Evolutionary conservation across 2,329 filamentous ascomycete species (phyloP), one percentile per base, ranked within the genome.

Genomic region (Lasiodiplodia hormozganensis): DNA sequence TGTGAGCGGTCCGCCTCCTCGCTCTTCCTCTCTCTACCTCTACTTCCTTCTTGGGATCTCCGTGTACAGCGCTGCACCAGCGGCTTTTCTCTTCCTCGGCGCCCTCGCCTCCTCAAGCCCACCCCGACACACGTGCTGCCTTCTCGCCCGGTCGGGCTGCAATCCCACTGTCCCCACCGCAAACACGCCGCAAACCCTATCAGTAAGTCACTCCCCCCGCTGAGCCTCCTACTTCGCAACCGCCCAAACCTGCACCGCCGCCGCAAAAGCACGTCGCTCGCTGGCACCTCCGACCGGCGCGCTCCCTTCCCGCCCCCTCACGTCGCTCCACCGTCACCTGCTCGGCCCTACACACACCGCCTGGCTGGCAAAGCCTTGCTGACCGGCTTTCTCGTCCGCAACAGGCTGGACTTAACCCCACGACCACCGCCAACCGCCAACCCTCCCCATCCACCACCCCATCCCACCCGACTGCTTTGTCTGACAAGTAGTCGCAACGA

Each of bases 341-440:
- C 66, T 72, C 71, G 70, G 74, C 76, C 73, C 76, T 78, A 79
- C 77, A 77, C 77, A 76, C 78, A 80, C 78, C 78, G 78, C 78
- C 78, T 80, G 73, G 74, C 76, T 78, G 77, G 78, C 75, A 77
- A 79, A 79, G 75, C 76, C 76, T 70, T 72, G 79, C 78, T 80
- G 78, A 80, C 78, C 78, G 78, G 77, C 74, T 71, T 31, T 68
- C 67, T 64, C 72, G 62, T 70, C 74, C 73, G 71, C 74, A 73
- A 71, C 74, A 80, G 77, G 74, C 78, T 79, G 77, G 78, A 75
- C 73, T 74, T 74, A 73, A 70, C 71, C 71, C 69, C 71, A 74
- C 65, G 68, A 69, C 72, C 67, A 66, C 69, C 68, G 60, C 72
- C 72, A 71, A 70, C 71, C 71, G 71, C 70, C 67, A 68, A 66